Evolutionary conservation across 108 stramenopile genomes (phyloP).

Genomic region (Cyclotella baltica): DNA sequence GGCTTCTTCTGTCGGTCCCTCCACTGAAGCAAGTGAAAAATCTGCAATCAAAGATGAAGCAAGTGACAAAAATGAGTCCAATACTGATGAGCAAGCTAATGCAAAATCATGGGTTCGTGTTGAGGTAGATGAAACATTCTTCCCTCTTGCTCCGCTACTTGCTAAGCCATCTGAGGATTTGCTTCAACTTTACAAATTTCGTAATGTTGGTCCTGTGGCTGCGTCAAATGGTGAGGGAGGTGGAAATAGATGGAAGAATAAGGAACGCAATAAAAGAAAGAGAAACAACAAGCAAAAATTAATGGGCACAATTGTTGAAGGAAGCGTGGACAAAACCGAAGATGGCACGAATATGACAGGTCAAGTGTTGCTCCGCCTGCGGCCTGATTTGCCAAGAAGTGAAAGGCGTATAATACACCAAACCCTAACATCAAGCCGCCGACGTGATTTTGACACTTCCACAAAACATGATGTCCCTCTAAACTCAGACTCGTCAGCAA

Average conservation of each 20-base stretch:
- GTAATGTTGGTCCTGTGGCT: conserved; percentile 38
- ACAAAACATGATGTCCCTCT: conserved; percentile 49
- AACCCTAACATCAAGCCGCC: conserved; percentile 38
- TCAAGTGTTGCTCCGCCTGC: conserved; percentile 52
- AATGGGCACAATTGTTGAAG: background rate
- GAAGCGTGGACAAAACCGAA: background rate
- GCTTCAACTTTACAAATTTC: conserved; percentile 52
- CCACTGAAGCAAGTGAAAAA: background rate
- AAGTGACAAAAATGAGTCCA: conserved; percentile 3
- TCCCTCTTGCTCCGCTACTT: conserved; percentile 60
- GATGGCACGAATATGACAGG: background rate
- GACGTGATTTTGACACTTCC: conserved; percentile 67
- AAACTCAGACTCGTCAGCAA: background rate
- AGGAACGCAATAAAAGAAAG: conserved; percentile 2
- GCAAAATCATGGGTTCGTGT: conserved; percentile 54
- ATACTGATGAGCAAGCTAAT: background rate
- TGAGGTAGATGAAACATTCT: conserved; percentile 60
- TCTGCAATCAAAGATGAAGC: background rate
- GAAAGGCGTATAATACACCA: conserved; percentile 67
- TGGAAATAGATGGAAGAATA: conserved; percentile 20
- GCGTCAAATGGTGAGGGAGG: conserved; percentile 1
- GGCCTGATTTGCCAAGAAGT: conserved; percentile 57
- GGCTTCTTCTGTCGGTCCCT: conserved; percentile 13
- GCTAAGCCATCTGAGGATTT: conserved; percentile 51
- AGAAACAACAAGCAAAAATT: background rate